Conservation (phyloP, 1,284 basidiomycete genomes). For the Anthracocystis walkeri region DNA sequence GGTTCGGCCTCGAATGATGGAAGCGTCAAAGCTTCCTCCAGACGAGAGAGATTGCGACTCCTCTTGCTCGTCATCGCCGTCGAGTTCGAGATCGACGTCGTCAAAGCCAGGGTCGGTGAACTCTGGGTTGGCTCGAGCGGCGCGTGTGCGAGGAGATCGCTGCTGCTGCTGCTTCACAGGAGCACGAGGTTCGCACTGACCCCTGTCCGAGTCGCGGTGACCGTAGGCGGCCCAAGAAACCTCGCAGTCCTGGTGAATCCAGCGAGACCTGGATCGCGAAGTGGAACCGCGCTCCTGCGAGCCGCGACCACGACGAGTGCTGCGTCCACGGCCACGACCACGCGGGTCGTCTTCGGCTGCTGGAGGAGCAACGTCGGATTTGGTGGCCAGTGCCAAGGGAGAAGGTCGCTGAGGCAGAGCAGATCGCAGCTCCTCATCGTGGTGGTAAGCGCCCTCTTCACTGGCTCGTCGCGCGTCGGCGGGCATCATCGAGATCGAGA, state of each 20-base stretch:
- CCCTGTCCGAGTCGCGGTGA: slow-evolving; percentile 36
- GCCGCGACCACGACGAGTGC: slow-evolving; percentile 31
- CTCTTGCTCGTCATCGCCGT: slow-evolving; percentile 48
- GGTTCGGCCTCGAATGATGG: slow-evolving; percentile 17
- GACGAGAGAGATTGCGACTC: slow-evolving; percentile 35
- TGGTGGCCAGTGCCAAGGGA: slow-evolving; percentile 33
- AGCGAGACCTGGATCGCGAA: slow-evolving; percentile 33
- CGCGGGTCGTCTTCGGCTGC: slow-evolving; percentile 11
- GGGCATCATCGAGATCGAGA: slow-evolving; percentile 37
- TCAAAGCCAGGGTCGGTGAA: slow-evolving; percentile 53
- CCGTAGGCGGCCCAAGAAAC: slow-evolving; percentile 49
- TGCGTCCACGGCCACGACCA: slow-evolving; percentile 30
- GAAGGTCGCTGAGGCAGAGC: slow-evolving; percentile 38
- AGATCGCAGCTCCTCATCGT: slow-evolving; percentile 44
- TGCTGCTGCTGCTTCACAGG: slow-evolving; percentile 11
- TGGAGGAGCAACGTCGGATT: slow-evolving; percentile 13
- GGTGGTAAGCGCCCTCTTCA: slow-evolving; percentile 33
- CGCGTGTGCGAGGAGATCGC: slow-evolving; percentile 16
- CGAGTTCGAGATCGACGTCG: slow-evolving; percentile 60
- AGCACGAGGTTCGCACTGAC: slow-evolving; percentile 12
- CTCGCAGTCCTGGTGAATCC: slow-evolving; percentile 42
- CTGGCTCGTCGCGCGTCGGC: slow-evolving; percentile 26
- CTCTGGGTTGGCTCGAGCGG: slow-evolving; percentile 17
- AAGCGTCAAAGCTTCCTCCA: slow-evolving; percentile 31
- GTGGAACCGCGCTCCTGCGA: slow-evolving; percentile 45